Base-by-base conservation (phyloP, 2,329 filamentous ascomycete genomes). In the Exophiala alcalophila region DNA sequence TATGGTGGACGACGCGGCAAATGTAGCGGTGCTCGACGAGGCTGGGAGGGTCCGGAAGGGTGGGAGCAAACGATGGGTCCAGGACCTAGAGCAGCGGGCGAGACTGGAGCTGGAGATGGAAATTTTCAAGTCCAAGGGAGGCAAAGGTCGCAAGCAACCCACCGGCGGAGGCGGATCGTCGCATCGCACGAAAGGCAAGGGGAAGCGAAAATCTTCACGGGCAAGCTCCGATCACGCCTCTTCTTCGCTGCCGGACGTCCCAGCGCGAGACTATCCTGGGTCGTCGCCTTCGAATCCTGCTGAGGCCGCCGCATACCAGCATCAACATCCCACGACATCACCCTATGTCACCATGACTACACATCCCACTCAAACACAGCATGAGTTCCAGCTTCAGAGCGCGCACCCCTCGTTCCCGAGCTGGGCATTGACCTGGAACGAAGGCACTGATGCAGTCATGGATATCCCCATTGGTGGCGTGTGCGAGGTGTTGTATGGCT, bases 371-470 rank as follows among this genome's bases (percentile, higher is more conserved):
- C 36, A 35, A 14, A 31, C n/a, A 10, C 36, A 41, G 23, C 16
- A 37, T 19, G 26, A 35, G 3, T 16, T 25, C n/a, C 24, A 28
- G 23, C 20, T 16, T 10, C 40, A 40, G 24, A 18, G 21, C n/a
- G 18, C 23, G 9, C 25, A 28, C 11, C 19, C 29, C 2, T 12
- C 21, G 3, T 37, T 54, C 20, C 65, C 77, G 52, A 77, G 88
- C 59, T 97, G 92, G 91, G 81, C 76, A 59, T 76, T 74, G 45
- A 74, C 94, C 12, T 98, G 92, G 92, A 89, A 81, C 59, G 82
- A 86, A 57, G 89, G 92, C 12, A 98, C 92, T 0, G 92, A 98
- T 72, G 92, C 89, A 1, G 92, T 97, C 5, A 86, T 98, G 86
- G 92, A 98, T 68, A 83, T 98, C 34, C 92, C 92, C 5, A 77